A percentile compares a stretch with the other conserved stretches of the same genome.
These are phyloP conservation scores for Diutina catenulata DNA, from an alignment of 1,139 yeast genomes.

Conservation along the genomic window DNA sequence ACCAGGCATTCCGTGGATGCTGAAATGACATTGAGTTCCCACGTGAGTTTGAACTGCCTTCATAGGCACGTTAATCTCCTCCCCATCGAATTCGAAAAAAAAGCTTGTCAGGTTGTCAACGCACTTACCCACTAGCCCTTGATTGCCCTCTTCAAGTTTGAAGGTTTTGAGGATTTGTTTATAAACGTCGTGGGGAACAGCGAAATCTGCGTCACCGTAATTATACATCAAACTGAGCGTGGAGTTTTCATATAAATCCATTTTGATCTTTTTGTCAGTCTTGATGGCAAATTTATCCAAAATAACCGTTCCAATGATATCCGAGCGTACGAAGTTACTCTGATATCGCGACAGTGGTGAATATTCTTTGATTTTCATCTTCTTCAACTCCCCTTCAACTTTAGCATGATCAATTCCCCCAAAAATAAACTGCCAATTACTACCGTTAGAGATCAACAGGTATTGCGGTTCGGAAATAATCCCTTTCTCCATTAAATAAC, in stretches of 20 bases:
- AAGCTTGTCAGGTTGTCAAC: background rate
- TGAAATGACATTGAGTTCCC: background rate
- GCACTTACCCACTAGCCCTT: background rate
- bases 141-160: background rate
- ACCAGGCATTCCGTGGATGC: background rate
- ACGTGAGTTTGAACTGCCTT: background rate
- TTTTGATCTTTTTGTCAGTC: background rate
- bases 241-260: background rate
- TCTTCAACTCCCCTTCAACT: background rate
- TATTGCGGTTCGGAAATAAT: background rate
- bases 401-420: constrained; percentile 4
- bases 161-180: background rate
- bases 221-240: background rate
- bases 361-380: background rate
- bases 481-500: background rate
- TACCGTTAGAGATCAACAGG: background rate
- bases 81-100: background rate
- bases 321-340: constrained; percentile 1
- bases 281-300: background rate
- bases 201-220: constrained; percentile 1
- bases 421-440: constrained; percentile 1
- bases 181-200: background rate
- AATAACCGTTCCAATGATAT: background rate
- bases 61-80: background rate
- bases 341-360: constrained; percentile 2